A percentile compares a stretch with the other conserved stretches of the same genome.
These are phyloP conservation scores for Podospora pseudocomata DNA, from an alignment of 495 filamentous ascomycete species.

Conservation along the genomic window DNA sequence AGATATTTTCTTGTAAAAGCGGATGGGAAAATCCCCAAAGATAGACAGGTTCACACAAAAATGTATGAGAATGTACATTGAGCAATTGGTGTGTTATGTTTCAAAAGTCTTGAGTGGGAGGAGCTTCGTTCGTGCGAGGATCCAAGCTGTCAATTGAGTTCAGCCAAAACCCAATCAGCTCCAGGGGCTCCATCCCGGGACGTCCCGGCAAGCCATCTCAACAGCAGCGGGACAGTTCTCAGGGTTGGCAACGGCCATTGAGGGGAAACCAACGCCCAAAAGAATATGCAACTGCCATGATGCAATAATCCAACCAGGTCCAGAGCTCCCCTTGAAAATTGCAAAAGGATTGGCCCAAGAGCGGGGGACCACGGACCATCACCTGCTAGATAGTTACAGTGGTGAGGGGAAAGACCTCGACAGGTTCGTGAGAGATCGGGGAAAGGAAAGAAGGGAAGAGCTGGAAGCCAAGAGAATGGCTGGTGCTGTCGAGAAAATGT, in stretches of 20 bases:
- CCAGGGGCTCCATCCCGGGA: slow-evolving; percentile 16
- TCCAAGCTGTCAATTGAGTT: slow-evolving; percentile 9
- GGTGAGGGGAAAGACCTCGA: slow-evolving; percentile 10
- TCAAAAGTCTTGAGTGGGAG: no score
- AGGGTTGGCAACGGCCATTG: background rate
- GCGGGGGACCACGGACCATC: background rate
- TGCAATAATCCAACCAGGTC: background rate
- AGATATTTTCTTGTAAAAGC: slow-evolving; percentile 5
- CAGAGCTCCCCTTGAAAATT: background rate
- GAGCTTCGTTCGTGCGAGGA: slow-evolving; percentile 1
- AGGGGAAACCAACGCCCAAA: background rate
- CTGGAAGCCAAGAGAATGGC: background rate
- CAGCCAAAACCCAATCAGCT: slow-evolving; percentile 9
- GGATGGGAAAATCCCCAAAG: background rate
- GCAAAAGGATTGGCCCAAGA: background rate
- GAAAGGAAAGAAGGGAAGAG: background rate
- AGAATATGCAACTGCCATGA: background rate
- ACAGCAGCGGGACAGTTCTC: slow-evolving; percentile 8
- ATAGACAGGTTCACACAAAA: background rate
- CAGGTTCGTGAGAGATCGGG: background rate
- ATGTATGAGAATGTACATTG: background rate
- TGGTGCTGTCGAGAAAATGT: background rate
- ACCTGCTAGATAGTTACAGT: no score
- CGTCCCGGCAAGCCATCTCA: slow-evolving; percentile 19
- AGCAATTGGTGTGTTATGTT: background rate